Percentiles rank a stretch among this genome's conserved stretches.
Conservation (phyloP, 83 land plant genomes). For the Picea abies region DNA sequence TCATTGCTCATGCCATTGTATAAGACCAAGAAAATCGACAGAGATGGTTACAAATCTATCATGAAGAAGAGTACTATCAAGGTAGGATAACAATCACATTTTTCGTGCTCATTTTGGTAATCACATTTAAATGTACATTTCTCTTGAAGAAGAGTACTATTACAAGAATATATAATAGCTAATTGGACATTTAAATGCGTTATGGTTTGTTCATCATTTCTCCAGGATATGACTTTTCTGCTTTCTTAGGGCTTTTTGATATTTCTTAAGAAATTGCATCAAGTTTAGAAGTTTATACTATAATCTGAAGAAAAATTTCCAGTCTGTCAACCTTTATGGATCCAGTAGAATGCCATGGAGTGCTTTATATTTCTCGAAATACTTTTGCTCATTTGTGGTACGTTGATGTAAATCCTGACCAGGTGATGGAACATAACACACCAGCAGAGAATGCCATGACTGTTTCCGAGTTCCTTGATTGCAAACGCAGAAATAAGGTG, state of each 20-base stretch:
- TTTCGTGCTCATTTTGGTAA: background rate
- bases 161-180: background rate
- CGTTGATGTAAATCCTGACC: background rate
- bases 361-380: background rate
- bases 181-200: background rate
- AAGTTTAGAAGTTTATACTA: no score
- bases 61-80: constrained; percentile 94
- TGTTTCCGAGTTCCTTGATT: constrained; percentile 85
- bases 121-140: background rate
- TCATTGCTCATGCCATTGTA: constrained; percentile 90
- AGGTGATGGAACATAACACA: constrained; percentile 92
- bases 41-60: constrained; percentile 87
- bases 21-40: constrained; percentile 86
- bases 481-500: constrained; percentile 90
- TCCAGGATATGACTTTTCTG: no score
- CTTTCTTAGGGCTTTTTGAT: no score
- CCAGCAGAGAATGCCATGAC: constrained; percentile 71
- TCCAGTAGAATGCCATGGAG: background rate
- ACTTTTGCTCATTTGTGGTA: constrained; percentile 3
- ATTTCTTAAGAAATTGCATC: no score
- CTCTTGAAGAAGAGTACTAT: background rate
- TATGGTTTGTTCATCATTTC: no score
- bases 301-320: background rate
- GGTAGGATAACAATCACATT: constrained; percentile 34
- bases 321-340: background rate